Evolutionary conservation across 2,329 filamentous ascomycete genomes (phyloP), one percentile per base, ranked within the genome.

Genomic region (Didymella keratinophila): DNA sequence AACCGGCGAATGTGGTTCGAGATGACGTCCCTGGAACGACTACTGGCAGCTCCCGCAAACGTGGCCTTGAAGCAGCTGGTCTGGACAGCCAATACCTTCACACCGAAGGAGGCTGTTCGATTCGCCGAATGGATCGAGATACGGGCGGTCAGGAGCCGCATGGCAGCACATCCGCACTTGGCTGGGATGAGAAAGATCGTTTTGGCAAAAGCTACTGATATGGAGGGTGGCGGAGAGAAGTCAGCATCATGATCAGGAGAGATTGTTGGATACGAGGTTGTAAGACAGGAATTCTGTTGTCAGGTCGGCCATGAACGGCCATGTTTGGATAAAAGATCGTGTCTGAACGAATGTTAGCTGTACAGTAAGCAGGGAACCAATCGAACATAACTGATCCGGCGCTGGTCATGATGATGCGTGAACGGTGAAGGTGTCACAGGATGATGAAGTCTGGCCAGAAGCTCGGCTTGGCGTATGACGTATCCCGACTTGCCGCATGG

Each of bases 401-500:
- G 16, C n/a, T 11, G 36, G 20, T 20, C 9, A 20, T 37, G 16
- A 37, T 37, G 16, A 5, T 39, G 36, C 10, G 36, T 39, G 36
- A 39, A 36, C 18, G 32, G 27, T 46, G 28, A 18, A 48, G 48
- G 36, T 43, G 36, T 47, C 21, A 45, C 32, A 27, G 9, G 39
- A n/a, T 25, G 36, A 5, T 42, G 36, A 32, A n/a, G 45, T 53
- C 37, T 49, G 49, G 56, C 49, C 18, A 9, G 18, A 14, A 50
- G 44, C 4, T 9, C 23, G 9, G 37, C 21, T 30, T 45, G 10
- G 46, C 49, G 37, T 23, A 54, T 58, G 56, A 58, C 56, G 56
- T 58, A 54, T 27, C 45, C 44, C 56, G 32, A 46, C 56, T 39
- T 56, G 43, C 48, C 48, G 48, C 48, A 54, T 54, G 56, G 45